Conservation (phyloP, 2,329 filamentous ascomycete genomes). For the Clonostachys solani region DNA sequence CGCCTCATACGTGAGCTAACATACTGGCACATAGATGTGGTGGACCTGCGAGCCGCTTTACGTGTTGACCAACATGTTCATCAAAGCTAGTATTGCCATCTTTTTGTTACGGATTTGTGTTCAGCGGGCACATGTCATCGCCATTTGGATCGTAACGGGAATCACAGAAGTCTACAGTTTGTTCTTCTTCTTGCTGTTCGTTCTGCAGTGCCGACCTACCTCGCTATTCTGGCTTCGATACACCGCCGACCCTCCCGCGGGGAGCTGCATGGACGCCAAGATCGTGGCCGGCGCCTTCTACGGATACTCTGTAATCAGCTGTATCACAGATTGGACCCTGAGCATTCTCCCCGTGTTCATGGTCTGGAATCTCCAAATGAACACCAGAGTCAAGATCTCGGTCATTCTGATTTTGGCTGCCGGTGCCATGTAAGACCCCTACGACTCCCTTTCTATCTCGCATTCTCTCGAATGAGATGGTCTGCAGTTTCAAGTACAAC, state of each 20-base stretch:
- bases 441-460: not conserved
- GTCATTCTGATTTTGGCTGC: slow-evolving; percentile 23
- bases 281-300: slow-evolving; percentile 23
- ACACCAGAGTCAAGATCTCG: slow-evolving; percentile 26
- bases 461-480: not conserved
- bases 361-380: slow-evolving; percentile 34
- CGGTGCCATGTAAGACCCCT: slow-evolving; percentile 26
- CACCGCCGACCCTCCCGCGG: slow-evolving; percentile 14
- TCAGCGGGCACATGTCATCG: slow-evolving; percentile 15
- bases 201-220: slow-evolving; percentile 32
- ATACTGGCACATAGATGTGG: slow-evolving; percentile 17
- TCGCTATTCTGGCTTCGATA: slow-evolving; percentile 29
- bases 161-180: slow-evolving; percentile 24
- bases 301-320: slow-evolving; percentile 30
- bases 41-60: slow-evolving; percentile 38
- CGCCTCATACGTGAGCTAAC: slow-evolving; percentile 1
- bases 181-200: slow-evolving; percentile 30
- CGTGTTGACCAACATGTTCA: slow-evolving; percentile 22
- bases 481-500: too few relatives aligned
- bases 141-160: slow-evolving; percentile 19
- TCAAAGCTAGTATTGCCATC: slow-evolving; percentile 32
- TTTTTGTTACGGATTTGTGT: slow-evolving; percentile 30
- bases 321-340: slow-evolving; percentile 31
- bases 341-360: slow-evolving; percentile 32
- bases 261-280: slow-evolving; percentile 20